Base-by-base conservation (phyloP, 352 stramenopile genomes). In the Phytophthora melonis region DNA sequence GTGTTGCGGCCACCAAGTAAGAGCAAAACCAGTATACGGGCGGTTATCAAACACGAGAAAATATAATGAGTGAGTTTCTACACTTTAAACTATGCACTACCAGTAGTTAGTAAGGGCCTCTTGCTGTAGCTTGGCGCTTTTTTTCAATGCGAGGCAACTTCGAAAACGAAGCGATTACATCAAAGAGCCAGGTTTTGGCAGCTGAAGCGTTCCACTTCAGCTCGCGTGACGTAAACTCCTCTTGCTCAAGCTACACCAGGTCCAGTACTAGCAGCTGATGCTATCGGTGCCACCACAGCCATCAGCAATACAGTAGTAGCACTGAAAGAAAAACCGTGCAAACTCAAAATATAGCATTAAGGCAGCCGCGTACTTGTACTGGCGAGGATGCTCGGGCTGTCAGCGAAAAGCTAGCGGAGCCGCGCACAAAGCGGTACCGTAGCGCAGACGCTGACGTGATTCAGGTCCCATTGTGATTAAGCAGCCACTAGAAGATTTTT, bases 1-100 rank as follows among this genome's bases (percentile, higher is more conserved):
- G 60, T 45, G 61, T 74, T 5, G 45, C 62, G 1, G 52, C 54
- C 6, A 75, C 39, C 4, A 72, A 56, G 58, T 61, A 65, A 73
- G 27, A 8, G 5, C 27, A 32, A 32, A 32, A 32, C 6, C 5
- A 32, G 27, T 32, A 32, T 32, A 9, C 27, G 5, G 27, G 27
- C 8, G 27, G 27, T 8, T 32, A 8, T 32, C 27, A 32, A 32
- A 32, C 27, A 32, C 27, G 27, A 32, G 27, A 32, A 32, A 32
- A 32, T 32, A 32, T 32, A 32, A 8, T 32, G 27, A 32, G 27
- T 32, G 27, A 32, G 23, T 27, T 27, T 27, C n/a, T n/a, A n/a
- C n/a, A n/a, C n/a, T n/a, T n/a, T n/a, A n/a, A n/a, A n/a, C n/a
- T n/a, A n/a, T n/a, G n/a, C n/a, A n/a, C n/a, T n/a, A n/a, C n/a